Percentiles rank a stretch among this genome's conserved stretches.
phyloP scores from a whole-genome alignment of 768 basidiomycete species.

The Phaffia australis region DNA sequence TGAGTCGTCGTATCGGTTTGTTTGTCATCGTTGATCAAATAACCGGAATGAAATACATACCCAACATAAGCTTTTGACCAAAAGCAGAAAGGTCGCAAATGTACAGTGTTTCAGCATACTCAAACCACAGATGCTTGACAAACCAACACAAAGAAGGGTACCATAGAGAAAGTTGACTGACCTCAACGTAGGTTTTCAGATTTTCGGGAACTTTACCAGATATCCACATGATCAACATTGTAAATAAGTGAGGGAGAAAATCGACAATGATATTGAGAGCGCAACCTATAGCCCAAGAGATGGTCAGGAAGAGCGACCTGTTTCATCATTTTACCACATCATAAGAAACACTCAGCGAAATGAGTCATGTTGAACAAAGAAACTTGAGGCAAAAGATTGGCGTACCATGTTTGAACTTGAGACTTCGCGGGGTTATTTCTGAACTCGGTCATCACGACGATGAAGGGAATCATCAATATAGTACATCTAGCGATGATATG shows the following conservation, averaged over 20 bases:
- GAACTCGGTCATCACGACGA: conserved; percentile 59
- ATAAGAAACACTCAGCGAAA: background rate
- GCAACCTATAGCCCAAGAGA: conserved; percentile 51
- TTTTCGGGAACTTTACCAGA: conserved; percentile 20
- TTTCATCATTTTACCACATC: conserved; percentile 36
- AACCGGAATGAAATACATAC: background rate
- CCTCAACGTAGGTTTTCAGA: conserved; percentile 33
- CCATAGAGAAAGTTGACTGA: background rate
- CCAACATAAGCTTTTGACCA: too few relatives aligned
- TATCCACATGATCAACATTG: conserved; percentile 6
- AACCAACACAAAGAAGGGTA: background rate
- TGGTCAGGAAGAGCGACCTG: conserved; percentile 57
- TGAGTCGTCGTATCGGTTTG: too few relatives aligned
- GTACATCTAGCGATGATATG: conserved; percentile 53
- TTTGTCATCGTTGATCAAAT: too few relatives aligned
- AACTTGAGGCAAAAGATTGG: background rate
- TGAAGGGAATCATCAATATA: conserved; percentile 56
- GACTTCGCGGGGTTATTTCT: conserved; percentile 43
- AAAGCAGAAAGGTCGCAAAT: too few relatives aligned
- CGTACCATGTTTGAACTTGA: conserved; percentile 48
- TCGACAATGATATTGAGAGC: conserved; percentile 41
- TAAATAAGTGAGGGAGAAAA: conserved; percentile 23
- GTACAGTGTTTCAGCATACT: too few relatives aligned
- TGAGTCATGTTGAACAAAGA: background rate
- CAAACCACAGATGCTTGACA: too few relatives aligned